Evolutionary conservation across 371 early-diverging fungal species (phyloP).

Genomic region (Dichotomocladium elegans): DNA sequence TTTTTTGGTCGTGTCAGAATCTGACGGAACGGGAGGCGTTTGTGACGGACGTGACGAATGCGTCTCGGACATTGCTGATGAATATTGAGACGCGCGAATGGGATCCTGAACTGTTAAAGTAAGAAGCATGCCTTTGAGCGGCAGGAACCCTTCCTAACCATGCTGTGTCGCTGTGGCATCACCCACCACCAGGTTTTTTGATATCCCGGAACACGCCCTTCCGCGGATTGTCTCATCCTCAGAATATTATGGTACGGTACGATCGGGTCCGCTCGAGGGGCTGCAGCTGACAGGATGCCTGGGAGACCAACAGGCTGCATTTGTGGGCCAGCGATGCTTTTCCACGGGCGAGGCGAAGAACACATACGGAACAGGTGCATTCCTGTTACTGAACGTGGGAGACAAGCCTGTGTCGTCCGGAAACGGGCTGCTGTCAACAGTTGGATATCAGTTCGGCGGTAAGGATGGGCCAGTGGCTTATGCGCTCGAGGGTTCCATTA

Average conservation of each 20-base stretch:
- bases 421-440: conserved; percentile 89
- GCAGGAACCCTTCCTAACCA: too few relatives aligned
- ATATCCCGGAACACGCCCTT: conserved; percentile 52
- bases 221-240: conserved; percentile 83
- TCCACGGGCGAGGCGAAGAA: conserved; percentile 87
- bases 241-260: conserved; percentile 73
- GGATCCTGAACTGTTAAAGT: conserved; percentile 69
- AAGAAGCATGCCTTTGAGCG: conserved; percentile 6
- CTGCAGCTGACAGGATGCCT: conserved; percentile 80
- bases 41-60: conserved; percentile 92
- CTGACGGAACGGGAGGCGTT: conserved; percentile 75
- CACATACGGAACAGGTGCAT: conserved; percentile 96
- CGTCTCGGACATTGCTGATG: conserved; percentile 91
- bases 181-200: conserved; percentile 75
- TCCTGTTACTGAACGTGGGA: conserved; percentile 96
- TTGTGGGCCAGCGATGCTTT: conserved; percentile 94
- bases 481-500: conserved; percentile 94
- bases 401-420: conserved; percentile 67
- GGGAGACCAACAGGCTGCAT: conserved; percentile 97
- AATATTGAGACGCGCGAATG: conserved; percentile 76
- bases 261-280: conserved; percentile 57
- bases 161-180: too few relatives aligned
- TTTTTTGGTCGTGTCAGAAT: too few relatives aligned
- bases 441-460: conserved; percentile 86
- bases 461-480: conserved; percentile 70